Percentiles rank a stretch among this genome's conserved stretches.
Conservation (phyloP, 2,329 filamentous ascomycete species). For the Aureobasidium sp. region DNA sequence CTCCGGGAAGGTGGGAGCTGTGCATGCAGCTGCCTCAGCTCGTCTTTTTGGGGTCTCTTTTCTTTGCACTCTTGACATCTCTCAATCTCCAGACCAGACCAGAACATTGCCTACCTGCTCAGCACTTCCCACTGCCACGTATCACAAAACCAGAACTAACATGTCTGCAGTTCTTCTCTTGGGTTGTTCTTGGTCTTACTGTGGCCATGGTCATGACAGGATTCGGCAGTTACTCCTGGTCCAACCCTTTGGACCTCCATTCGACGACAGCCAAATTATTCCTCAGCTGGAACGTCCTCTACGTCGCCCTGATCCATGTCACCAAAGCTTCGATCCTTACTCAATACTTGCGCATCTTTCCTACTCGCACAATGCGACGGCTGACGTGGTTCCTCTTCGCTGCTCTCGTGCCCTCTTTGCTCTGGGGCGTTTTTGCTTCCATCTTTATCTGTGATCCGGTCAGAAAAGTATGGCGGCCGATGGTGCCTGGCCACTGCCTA, state of each 20-base stretch:
- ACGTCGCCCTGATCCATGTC: conserved; percentile 28
- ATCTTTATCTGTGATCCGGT: conserved; percentile 37
- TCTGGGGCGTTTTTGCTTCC: conserved; percentile 29
- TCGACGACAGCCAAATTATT: conserved; percentile 23
- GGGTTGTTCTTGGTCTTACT: conserved; percentile 25
- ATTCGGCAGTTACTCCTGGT: conserved; percentile 3
- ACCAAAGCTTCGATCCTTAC: conserved; percentile 40
- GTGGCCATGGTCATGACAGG: conserved; percentile 16
- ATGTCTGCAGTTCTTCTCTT: conserved; percentile 19
- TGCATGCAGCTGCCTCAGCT: background rate
- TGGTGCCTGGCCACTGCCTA: conserved; percentile 29
- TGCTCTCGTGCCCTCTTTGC: conserved; percentile 23
- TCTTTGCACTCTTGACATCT: background rate
- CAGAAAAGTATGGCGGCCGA: conserved; percentile 33
- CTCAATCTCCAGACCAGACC: background rate
- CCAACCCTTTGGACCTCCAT: conserved; percentile 6
- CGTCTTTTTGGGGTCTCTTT: background rate
- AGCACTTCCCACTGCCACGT: background rate
- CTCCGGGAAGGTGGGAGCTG: conserved; percentile 12
- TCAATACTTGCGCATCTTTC: conserved; percentile 42
- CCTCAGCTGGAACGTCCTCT: conserved; percentile 27
- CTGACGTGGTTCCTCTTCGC: conserved; percentile 35
- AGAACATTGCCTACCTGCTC: background rate
- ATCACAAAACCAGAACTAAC: conserved; percentile 12
- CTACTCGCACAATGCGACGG: conserved; percentile 31